A percentile compares a stretch with the other conserved stretches of the same genome.
phyloP scores from a whole-genome alignment of 2,329 filamentous ascomycete species.

The Bipolaris bicolor region DNA sequence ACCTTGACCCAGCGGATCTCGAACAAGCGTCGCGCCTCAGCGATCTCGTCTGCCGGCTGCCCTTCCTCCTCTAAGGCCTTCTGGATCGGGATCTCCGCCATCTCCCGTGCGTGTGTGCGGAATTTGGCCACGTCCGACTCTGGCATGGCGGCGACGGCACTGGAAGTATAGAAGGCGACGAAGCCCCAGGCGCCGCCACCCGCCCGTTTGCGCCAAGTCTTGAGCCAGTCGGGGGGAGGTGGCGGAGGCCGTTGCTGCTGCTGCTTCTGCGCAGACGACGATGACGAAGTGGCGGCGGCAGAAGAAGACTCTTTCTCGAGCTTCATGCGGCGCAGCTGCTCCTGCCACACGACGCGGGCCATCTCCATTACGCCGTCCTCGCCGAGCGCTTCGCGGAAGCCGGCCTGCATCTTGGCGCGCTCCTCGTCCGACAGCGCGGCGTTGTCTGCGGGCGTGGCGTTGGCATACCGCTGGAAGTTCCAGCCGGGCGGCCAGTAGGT shows the following conservation, averaged over 20 bases:
- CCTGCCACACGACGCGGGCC: conserved; percentile 8
- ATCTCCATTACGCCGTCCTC: conserved; percentile 10
- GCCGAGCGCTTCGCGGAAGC: conserved; percentile 9
- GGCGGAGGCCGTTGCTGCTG: conserved; percentile 5
- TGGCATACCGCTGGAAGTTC: conserved; percentile 10
- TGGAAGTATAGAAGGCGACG: conserved; percentile 9
- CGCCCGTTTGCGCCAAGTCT: conserved; percentile 6
- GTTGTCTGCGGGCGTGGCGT: conserved; percentile 10
- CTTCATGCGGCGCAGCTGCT: conserved; percentile 11
- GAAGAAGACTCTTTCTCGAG: conserved; percentile 11
- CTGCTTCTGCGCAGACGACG: conserved; percentile 8
- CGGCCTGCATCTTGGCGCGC: conserved; percentile 11
- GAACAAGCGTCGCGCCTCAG: conserved; percentile 7
- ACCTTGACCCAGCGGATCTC: conserved; percentile 9
- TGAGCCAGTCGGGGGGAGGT: conserved; percentile 7
- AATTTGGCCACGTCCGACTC: conserved; percentile 9
- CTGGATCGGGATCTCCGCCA: conserved; percentile 11
- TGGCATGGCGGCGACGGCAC: conserved; percentile 8
- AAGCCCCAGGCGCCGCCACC: conserved; percentile 8
- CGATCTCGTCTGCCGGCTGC: conserved; percentile 8
- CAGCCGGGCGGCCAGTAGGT: conserved; percentile 10
- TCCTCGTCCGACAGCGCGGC: conserved; percentile 9
- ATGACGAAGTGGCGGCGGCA: neutral
- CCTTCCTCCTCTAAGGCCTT: conserved; percentile 10
- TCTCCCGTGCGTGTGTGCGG: conserved; percentile 7